A percentile compares a stretch with the other conserved stretches of the same genome.
Evolutionary conservation across 768 basidiomycete species (phyloP).

Genomic region (Boletus rubescentipes): DNA sequence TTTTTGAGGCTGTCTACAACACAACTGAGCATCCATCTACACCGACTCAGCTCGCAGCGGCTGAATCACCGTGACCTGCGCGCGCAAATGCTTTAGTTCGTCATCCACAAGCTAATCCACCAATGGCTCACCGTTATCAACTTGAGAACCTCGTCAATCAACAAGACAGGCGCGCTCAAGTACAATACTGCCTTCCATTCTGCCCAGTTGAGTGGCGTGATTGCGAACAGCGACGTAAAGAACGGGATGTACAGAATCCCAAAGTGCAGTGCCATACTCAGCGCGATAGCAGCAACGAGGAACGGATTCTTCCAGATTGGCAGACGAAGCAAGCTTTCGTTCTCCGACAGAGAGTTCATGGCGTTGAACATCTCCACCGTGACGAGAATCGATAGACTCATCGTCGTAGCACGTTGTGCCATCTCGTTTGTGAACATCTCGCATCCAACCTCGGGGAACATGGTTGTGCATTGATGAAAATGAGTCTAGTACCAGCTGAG

Average conservation of each 20-base stretch:
- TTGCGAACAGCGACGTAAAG: slow-evolving; percentile 89
- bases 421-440: slow-evolving; percentile 91
- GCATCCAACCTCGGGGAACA: slow-evolving; percentile 91
- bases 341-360: slow-evolving; percentile 97
- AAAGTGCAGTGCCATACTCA: slow-evolving; percentile 93
- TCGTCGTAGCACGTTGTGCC: slow-evolving; percentile 87
- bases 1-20: too few relatives aligned
- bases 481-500: slow-evolving; percentile 61
- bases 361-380: slow-evolving; percentile 98
- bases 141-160: slow-evolving; percentile 91
- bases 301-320: slow-evolving; percentile 95
- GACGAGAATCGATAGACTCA: slow-evolving; percentile 95
- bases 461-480: slow-evolving; percentile 86
- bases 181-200: slow-evolving; percentile 95
- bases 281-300: slow-evolving; percentile 82
- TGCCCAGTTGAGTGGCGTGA: slow-evolving; percentile 88
- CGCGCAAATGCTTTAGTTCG: neutral
- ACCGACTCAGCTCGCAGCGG: slow-evolving; percentile 49
- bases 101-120: neutral
- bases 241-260: slow-evolving; percentile 97
- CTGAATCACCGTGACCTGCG: slow-evolving; percentile 55
- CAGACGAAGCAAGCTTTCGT: slow-evolving; percentile 85
- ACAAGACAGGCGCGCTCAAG: slow-evolving; percentile 83
- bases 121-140: slow-evolving; percentile 61
- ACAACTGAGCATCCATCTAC: too few relatives aligned